phyloP scores from a whole-genome alignment of 441 rosid species.

The Gossypium trilobum region DNA sequence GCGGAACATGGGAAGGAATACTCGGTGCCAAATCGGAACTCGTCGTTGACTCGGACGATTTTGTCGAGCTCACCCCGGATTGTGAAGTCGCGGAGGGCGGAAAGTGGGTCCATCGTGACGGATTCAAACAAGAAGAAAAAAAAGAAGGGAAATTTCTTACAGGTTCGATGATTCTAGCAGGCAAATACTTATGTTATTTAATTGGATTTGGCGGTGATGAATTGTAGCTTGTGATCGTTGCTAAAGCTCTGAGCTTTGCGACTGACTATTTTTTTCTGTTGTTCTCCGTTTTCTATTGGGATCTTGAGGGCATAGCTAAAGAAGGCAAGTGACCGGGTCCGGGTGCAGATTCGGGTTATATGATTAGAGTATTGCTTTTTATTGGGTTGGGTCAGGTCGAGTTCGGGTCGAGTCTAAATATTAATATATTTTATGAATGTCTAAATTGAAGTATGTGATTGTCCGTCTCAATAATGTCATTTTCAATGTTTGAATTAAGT shows the following conservation, averaged over 20 bases:
- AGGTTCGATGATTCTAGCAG: not conserved
- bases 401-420: no score
- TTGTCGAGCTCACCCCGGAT: slow-evolving; percentile 57
- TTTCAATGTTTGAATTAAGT: fast-evolving
- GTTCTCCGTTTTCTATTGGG: not conserved
- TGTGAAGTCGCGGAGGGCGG: slow-evolving; percentile 66
- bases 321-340: not conserved
- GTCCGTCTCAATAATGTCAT: fast-evolving
- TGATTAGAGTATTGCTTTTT: no score
- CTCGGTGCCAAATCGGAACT: slow-evolving; percentile 62
- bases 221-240: not conserved
- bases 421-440: no score
- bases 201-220: not conserved
- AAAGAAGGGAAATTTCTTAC: not conserved
- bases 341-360: not conserved
- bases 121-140: not conserved
- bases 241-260: not conserved
- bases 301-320: not conserved
- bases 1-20: slow-evolving; percentile 54
- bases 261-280: not conserved
- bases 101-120: slow-evolving; percentile 62
- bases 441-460: fast-evolving
- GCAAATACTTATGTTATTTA: not conserved
- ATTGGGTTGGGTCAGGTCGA: no score
- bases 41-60: slow-evolving; percentile 44